Evolutionary conservation across 352 stramenopile species (phyloP).

Genomic region (Hyaloperonospora arabidopsidis): DNA sequence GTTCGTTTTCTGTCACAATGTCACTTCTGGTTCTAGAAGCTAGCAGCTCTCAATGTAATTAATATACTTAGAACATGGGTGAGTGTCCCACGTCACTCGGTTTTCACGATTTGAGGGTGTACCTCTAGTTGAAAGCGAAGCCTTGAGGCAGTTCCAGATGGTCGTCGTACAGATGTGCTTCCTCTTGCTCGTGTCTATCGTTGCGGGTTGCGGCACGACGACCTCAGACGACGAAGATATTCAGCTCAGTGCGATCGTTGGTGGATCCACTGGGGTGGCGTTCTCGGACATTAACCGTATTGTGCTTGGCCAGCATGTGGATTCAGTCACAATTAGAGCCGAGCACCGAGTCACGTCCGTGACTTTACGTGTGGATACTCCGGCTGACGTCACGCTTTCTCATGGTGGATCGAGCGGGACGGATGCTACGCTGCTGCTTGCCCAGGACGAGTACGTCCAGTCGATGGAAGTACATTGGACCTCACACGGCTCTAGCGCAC

Average conservation of each 20-base stretch:
- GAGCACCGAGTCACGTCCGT: constrained; percentile 16
- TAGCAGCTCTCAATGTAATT: no score
- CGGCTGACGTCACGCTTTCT: constrained; percentile 12
- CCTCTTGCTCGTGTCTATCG: no score
- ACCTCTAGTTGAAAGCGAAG: no score
- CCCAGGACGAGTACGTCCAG: constrained; percentile 18
- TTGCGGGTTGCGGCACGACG: neutral
- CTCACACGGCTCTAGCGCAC: constrained; percentile 3
- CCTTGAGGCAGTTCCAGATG: no score
- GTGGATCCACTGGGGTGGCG: constrained; percentile 17
- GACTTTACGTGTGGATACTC: constrained; percentile 10
- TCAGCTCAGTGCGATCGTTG: constrained; percentile 19
- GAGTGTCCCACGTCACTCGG: no score
- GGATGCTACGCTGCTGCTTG: constrained; percentile 17
- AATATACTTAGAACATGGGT: no score
- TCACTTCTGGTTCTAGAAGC: no score
- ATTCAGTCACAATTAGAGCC: constrained; percentile 19
- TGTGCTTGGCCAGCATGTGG: constrained; percentile 15
- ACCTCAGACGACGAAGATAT: constrained; percentile 21
- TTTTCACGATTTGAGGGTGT: no score
- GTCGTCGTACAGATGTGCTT: no score
- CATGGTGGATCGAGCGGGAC: constrained; percentile 22
- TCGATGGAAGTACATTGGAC: constrained; percentile 29
- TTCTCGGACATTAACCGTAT: constrained; percentile 27
- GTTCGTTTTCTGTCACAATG: no score